Evolutionary conservation across 139 green algal genomes (phyloP).

Genomic region (Picochlorum sp.): DNA sequence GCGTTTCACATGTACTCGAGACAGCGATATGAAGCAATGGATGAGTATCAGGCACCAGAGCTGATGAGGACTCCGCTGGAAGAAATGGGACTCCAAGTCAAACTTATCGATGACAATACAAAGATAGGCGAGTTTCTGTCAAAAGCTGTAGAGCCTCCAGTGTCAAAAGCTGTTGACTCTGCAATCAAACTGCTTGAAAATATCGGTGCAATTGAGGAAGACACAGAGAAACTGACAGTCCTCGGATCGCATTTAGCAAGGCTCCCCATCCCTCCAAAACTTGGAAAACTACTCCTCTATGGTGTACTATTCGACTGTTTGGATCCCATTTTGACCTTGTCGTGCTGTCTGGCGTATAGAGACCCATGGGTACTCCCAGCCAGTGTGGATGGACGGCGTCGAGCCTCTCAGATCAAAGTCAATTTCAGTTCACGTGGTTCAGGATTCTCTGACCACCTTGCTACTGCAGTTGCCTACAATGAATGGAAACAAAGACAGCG

Average conservation of each 20-base stretch:
- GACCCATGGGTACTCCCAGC: constrained; percentile 59
- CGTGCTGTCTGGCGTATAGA: constrained; percentile 56
- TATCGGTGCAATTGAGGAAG: constrained; percentile 37
- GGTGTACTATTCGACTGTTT: constrained; percentile 63
- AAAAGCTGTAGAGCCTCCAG: constrained; percentile 53
- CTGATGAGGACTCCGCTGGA: constrained; percentile 49
- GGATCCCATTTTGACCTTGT: constrained; percentile 69
- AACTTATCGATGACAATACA: constrained; percentile 38
- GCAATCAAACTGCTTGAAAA: constrained; percentile 45
- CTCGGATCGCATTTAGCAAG: constrained; percentile 71
- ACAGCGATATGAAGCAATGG: constrained; percentile 31
- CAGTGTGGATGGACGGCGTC: constrained; percentile 21
- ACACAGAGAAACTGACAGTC: constrained; percentile 51
- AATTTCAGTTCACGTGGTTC: constrained; percentile 28
- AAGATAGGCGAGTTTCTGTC: constrained; percentile 40
- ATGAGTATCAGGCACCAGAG: constrained; percentile 50
- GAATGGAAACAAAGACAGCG: constrained; percentile 28
- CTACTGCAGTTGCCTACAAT: constrained; percentile 43
- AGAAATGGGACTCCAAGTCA: constrained; percentile 60
- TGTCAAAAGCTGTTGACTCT: constrained; percentile 27
- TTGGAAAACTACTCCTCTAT: constrained; percentile 84
- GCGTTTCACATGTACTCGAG: constrained; percentile 77
- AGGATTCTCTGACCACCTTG: constrained; percentile 56
- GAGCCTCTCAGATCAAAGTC: constrained; percentile 13
- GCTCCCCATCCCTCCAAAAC: constrained; percentile 61